Conservation (phyloP, 2,329 filamentous ascomycete genomes). For the Ophiostoma piceae region DNA sequence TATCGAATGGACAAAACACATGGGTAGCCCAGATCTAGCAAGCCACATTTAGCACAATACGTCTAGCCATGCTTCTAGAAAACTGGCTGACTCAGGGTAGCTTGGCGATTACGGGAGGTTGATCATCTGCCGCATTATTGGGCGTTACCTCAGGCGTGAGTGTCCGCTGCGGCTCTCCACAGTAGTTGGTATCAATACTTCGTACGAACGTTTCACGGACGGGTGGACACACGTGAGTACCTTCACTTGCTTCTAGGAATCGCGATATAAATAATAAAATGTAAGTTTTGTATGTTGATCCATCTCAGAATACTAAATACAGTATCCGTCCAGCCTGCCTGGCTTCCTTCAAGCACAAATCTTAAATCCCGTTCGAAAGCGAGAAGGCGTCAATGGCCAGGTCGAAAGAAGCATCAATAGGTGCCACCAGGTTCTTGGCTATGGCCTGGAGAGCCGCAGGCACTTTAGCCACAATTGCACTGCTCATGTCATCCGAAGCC, state of each 20-base stretch:
- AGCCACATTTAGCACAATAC: not conserved
- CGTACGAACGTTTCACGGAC: no score
- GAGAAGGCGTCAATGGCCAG: conserved; percentile 33
- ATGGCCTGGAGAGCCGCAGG: conserved; percentile 34
- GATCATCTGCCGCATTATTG: not conserved
- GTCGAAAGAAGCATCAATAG: conserved; percentile 39
- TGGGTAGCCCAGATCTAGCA: not conserved
- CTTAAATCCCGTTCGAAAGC: conserved; percentile 17
- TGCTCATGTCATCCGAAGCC: conserved; percentile 38
- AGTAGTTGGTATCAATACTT: no score
- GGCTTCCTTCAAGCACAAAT: not conserved
- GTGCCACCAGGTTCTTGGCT: conserved; percentile 36
- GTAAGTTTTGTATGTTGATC: no score
- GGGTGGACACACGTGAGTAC: no score
- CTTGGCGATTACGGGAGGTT: not conserved
- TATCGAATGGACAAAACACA: not conserved
- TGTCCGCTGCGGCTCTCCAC: no score
- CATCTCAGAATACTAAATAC: no score
- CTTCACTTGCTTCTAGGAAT: no score
- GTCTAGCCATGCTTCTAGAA: not conserved
- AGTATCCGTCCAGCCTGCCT: no score
- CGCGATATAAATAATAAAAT: no score
- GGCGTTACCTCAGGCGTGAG: no score
- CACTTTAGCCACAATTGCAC: conserved; percentile 39
- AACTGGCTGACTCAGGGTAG: not conserved